Conservation (phyloP, 2,329 filamentous ascomycete species). For the Aspergillus floridensis region DNA sequence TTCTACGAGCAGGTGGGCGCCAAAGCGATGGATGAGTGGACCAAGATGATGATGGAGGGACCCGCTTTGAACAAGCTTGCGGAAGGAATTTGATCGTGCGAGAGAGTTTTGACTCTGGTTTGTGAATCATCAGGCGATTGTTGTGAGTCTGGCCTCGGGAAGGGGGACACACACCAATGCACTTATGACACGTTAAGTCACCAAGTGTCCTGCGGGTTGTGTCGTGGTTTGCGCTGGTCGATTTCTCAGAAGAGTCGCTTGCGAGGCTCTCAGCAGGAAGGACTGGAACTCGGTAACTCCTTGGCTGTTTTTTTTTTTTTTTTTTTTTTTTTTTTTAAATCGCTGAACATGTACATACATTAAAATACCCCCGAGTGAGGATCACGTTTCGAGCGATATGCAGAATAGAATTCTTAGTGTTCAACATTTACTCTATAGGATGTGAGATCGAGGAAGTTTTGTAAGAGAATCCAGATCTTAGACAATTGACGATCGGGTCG, state of each 20-base stretch:
- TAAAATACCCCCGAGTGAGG: too few relatives aligned
- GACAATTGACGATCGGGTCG: not conserved
- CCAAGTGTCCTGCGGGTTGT: too few relatives aligned
- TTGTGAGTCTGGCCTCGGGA: too few relatives aligned
- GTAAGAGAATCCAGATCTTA: not conserved
- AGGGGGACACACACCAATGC: too few relatives aligned
- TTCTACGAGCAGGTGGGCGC: constrained; percentile 66
- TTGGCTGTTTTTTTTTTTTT: not conserved
- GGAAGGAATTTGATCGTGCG: constrained; percentile 17
- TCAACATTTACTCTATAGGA: not conserved
- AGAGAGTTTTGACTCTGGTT: not conserved
- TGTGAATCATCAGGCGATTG: too few relatives aligned
- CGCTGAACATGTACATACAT: too few relatives aligned
- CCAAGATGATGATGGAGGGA: constrained; percentile 51
- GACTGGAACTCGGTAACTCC: not conserved
- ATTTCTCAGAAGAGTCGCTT: too few relatives aligned
- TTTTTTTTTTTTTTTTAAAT: not conserved
- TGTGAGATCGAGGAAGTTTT: not conserved
- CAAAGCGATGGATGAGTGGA: constrained; percentile 47
- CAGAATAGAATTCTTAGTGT: too few relatives aligned
- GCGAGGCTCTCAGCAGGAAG: not conserved
- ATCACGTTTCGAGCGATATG: too few relatives aligned
- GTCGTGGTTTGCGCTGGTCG: too few relatives aligned
- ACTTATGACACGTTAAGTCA: too few relatives aligned
- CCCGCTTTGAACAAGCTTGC: constrained; percentile 44